Conservation (phyloP, 371 early-diverging fungal species). For the Choanephora cucurbitarum region DNA sequence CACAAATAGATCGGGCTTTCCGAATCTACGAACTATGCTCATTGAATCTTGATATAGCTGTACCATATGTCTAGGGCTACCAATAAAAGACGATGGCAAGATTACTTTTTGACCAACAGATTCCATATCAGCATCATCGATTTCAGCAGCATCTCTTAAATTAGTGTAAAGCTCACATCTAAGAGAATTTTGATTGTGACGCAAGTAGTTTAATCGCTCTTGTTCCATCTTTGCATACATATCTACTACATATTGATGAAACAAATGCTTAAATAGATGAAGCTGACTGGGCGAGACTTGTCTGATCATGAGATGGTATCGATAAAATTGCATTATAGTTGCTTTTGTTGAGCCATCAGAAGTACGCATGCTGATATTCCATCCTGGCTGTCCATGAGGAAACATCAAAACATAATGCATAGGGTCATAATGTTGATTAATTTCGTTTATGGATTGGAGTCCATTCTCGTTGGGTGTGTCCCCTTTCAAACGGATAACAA, state of each 20-base stretch:
- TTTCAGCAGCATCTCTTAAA: not conserved
- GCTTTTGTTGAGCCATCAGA: too few species aligned
- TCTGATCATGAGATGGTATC: too few species aligned
- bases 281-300: too few species aligned
- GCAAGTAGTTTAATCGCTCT: not conserved
- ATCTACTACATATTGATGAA: not conserved
- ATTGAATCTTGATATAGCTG: slow-evolving; percentile 34
- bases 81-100: slow-evolving; percentile 1
- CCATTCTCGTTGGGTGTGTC: too few species aligned
- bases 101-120: not conserved
- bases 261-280: too few species aligned
- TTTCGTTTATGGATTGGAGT: too few species aligned
- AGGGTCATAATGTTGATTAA: too few species aligned
- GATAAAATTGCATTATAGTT: too few species aligned
- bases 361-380: too few species aligned
- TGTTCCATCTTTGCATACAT: not conserved
- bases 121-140: not conserved
- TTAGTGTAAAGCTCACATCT: not conserved
- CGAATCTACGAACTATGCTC: slow-evolving; percentile 20
- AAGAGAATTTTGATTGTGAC: not conserved
- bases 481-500: too few species aligned
- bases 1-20: slow-evolving; percentile 36
- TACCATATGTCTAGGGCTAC: slow-evolving; percentile 4
- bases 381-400: too few species aligned
- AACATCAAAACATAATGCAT: too few species aligned